Base-by-base conservation (phyloP, 345 rosid genomes). In the Rhodomyrtus tomentosa region DNA sequence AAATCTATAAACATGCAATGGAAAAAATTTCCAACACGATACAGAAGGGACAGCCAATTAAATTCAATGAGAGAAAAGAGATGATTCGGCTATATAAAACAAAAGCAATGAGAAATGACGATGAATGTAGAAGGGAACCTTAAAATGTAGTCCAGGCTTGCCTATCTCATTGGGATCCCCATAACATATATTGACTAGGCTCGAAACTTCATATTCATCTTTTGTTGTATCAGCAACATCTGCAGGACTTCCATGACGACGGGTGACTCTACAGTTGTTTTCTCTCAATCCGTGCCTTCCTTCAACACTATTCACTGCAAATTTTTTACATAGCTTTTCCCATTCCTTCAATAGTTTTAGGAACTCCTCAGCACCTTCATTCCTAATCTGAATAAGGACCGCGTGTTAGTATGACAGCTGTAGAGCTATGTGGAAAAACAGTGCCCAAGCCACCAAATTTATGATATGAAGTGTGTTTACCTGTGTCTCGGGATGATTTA, bases 281-380 rank as follows among this genome's bases (percentile, higher is more conserved):
- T 94, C 87, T 81, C 86, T 56, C 42, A 79, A 84, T 55, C 56
- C 49, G 36, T 55, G 85, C 82, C 59, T 59, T 74, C 81, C 88
- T 80, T 86, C 82, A 27, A 58, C 84, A 81, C 85, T 81, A 51
- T 85, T 82, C 49, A 73, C 84, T 38, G 83, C 91, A 89, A 89
- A 95, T 72, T 85, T 89, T 86, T 92, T 94, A 92, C 98, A 95
- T 79, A 96, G 87, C 87, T 91, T 94, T 51, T 89, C 89, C 98
- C 98, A 96, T 93, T 91, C 96, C 89, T 93, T 96, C 91, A 96
- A 85, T 55, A 96, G 94, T 87, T 85, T 85, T 83, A 95, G 98
- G 87, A 96, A 96, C 84, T 95, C 95, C 84, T 92, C 95, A 52
- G 98, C 98, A 85, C 93, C 87, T 89, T 94, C 99, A 93, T 93